Percentiles rank a stretch among this genome's conserved stretches.
phyloP scores from a whole-genome alignment of 2,329 filamentous ascomycete species.

The Aureobasidium uvarum region DNA sequence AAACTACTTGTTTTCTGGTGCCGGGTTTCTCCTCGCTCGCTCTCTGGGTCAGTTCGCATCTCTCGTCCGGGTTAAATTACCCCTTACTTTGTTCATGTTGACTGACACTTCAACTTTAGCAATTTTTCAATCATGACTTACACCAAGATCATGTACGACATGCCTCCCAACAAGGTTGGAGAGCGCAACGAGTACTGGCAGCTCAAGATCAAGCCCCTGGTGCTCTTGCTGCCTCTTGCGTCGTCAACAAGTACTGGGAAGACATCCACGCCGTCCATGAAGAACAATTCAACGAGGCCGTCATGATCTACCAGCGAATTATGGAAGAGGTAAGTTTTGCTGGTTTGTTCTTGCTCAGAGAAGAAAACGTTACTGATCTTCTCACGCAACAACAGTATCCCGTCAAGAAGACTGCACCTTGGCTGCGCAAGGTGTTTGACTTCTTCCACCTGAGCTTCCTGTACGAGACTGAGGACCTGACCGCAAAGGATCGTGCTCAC shows the following conservation, averaged over 20 bases:
- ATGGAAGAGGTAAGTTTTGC: background rate
- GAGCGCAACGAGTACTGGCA: background rate
- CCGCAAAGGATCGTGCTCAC: background rate
- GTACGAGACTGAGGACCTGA: background rate
- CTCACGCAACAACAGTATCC: background rate
- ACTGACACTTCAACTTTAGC: background rate
- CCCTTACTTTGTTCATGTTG: background rate
- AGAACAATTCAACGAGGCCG: background rate
- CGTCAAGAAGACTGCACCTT: background rate
- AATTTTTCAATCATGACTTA: background rate
- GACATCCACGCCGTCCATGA: background rate
- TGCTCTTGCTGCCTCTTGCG: background rate
- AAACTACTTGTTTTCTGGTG: background rate
- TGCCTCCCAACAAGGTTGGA: background rate
- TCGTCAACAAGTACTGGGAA: background rate
- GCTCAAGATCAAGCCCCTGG: background rate
- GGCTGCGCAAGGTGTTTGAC: background rate
- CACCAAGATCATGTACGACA: background rate
- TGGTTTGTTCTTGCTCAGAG: background rate
- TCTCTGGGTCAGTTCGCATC: too few relatives aligned
- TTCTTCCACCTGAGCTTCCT: background rate
- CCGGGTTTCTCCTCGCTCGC: too few relatives aligned
- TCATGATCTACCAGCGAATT: background rate
- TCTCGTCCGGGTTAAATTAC: too few relatives aligned
- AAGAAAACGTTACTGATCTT: background rate